Conservation (phyloP, 2,329 filamentous ascomycete species). For the Aureobasidium sp. region DNA sequence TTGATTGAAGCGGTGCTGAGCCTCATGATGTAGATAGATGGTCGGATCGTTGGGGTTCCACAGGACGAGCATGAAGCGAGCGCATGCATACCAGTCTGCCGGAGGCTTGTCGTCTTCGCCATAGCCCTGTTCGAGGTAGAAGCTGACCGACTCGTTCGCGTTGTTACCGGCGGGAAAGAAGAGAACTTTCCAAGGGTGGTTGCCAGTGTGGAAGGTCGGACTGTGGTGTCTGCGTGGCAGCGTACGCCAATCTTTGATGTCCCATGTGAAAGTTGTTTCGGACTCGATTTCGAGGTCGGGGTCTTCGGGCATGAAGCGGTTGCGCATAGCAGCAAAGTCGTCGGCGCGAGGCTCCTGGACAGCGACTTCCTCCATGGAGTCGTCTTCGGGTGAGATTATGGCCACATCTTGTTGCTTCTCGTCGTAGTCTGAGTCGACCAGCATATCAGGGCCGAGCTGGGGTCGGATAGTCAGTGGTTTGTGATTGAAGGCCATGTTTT, state of each 20-base stretch:
- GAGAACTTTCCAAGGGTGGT: slow-evolving; percentile 86
- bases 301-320: slow-evolving; percentile 64
- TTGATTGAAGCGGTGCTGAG: slow-evolving; percentile 92
- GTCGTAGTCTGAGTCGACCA: slow-evolving; percentile 54
- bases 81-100: slow-evolving; percentile 92
- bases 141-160: slow-evolving; percentile 74
- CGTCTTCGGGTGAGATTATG: slow-evolving; percentile 53
- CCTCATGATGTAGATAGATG: slow-evolving; percentile 64
- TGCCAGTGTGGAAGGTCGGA: slow-evolving; percentile 77
- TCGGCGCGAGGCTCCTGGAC: slow-evolving; percentile 43
- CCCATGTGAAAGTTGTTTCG: slow-evolving; percentile 75
- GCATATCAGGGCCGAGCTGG: slow-evolving; percentile 54
- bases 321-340: slow-evolving; percentile 74
- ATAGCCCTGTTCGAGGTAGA: slow-evolving; percentile 94
- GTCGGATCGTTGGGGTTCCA: slow-evolving; percentile 93
- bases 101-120: slow-evolving; percentile 59
- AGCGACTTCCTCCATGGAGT: slow-evolving; percentile 42
- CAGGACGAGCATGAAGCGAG: slow-evolving; percentile 87
- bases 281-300: slow-evolving; percentile 74
- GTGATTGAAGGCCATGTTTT: background rate
- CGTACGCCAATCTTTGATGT: slow-evolving; percentile 72
- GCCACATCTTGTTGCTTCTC: slow-evolving; percentile 49
- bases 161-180: slow-evolving; percentile 96
- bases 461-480: slow-evolving; percentile 10
- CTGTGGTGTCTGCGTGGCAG: slow-evolving; percentile 77